Evolutionary conservation across 345 rosid species (phyloP).

Genomic region (Arabis hirsuta): DNA sequence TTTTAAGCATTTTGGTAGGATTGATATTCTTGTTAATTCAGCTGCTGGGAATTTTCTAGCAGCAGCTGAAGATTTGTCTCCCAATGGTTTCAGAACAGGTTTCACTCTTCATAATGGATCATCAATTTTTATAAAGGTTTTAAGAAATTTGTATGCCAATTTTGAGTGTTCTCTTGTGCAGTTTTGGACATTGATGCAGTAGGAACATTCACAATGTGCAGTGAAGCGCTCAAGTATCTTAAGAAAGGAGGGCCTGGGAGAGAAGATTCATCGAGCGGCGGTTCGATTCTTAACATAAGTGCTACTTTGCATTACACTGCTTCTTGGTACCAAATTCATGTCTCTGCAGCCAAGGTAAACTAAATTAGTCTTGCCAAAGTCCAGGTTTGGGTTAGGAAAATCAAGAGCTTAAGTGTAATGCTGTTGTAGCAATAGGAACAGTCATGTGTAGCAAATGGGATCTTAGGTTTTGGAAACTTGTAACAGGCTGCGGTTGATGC

Average conservation of each 20-base stretch:
- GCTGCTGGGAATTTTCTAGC: conserved; percentile 88
- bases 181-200: conserved; percentile 83
- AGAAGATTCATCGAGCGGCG: conserved; percentile 39
- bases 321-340: conserved; percentile 84
- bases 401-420: neutral
- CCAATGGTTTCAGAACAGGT: conserved; percentile 90
- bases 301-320: conserved; percentile 84
- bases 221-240: conserved; percentile 67
- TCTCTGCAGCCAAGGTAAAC: conserved; percentile 82
- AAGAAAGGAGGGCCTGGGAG: conserved; percentile 73
- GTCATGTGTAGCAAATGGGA: neutral
- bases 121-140: neutral
- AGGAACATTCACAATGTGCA: conserved; percentile 82
- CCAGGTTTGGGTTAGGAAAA: neutral
- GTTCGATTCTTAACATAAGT: conserved; percentile 72
- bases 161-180: conserved; percentile 40
- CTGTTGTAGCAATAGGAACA: neutral
- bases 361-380: neutral
- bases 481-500: conserved; percentile 83
- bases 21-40: conserved; percentile 76
- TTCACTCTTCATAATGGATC: neutral
- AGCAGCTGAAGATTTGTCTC: conserved; percentile 78
- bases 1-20: conserved; percentile 59
- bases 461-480: conserved; percentile 26
- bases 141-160: neutral